Conservation (phyloP, 2,329 filamentous ascomycete genomes). For the Arthrobotrys entomopaga region DNA sequence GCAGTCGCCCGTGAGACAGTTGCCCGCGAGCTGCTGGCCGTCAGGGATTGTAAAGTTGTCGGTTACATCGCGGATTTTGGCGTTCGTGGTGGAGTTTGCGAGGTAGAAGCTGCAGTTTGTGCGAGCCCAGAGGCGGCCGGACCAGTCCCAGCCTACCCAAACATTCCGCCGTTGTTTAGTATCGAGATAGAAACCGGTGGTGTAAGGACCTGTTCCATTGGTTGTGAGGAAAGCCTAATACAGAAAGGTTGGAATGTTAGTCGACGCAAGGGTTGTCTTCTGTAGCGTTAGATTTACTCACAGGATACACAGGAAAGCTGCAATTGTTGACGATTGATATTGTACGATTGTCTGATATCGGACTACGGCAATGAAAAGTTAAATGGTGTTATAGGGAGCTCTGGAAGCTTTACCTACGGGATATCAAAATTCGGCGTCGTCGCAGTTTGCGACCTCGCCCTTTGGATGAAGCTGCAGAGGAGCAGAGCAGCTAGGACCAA, state of each 20-base stretch:
- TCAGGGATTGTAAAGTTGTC: slow-evolving; percentile 53
- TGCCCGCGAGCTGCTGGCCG: slow-evolving; percentile 50
- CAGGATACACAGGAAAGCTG: slow-evolving; percentile 77
- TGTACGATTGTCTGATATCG: slow-evolving; percentile 65
- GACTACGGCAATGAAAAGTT: slow-evolving; percentile 1
- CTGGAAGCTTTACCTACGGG: slow-evolving; percentile 24
- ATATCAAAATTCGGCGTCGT: slow-evolving; percentile 43
- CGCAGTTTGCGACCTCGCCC: slow-evolving; percentile 20
- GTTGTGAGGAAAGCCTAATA: slow-evolving; percentile 70
- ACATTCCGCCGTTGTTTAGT: slow-evolving; percentile 70
- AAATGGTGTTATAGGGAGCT: background rate
- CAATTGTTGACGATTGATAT: slow-evolving; percentile 79
- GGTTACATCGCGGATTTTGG: slow-evolving; percentile 43
- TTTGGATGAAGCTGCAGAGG: slow-evolving; percentile 23
- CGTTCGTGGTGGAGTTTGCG: slow-evolving; percentile 64
- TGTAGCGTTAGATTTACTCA: slow-evolving; percentile 60
- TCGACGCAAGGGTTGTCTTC: background rate
- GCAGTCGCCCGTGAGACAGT: slow-evolving; percentile 80
- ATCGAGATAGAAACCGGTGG: slow-evolving; percentile 74
- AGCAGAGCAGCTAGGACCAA: slow-evolving; percentile 1
- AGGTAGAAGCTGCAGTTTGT: slow-evolving; percentile 83
- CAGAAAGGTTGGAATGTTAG: background rate
- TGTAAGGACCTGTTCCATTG: slow-evolving; percentile 73
- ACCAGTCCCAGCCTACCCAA: slow-evolving; percentile 78
- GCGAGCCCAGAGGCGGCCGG: slow-evolving; percentile 82